These are phyloP conservation scores for Cladosporium sp. DNA, from an alignment of 2,329 filamentous ascomycete species.

Conservation along the genomic window DNA sequence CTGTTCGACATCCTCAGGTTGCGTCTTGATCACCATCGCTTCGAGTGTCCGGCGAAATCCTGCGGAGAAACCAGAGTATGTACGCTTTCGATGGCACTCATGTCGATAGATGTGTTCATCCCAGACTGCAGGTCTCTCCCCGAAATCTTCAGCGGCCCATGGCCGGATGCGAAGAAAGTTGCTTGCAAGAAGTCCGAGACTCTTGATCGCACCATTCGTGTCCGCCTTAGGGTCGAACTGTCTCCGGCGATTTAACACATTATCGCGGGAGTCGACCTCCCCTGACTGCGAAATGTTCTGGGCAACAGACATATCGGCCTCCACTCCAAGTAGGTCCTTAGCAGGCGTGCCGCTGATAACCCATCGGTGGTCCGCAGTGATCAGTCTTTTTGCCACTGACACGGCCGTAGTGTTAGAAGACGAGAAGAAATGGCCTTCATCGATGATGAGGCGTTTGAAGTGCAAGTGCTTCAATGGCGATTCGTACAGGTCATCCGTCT, in stretches of 20 bases:
- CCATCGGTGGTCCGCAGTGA: slow-evolving; percentile 72
- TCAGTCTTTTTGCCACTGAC: slow-evolving; percentile 54
- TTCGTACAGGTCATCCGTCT: slow-evolving; percentile 46
- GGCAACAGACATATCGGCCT: slow-evolving; percentile 11
- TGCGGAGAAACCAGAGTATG: slow-evolving; percentile 55
- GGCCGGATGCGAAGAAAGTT: slow-evolving; percentile 76
- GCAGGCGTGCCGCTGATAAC: slow-evolving; percentile 89
- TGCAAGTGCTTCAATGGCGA: slow-evolving; percentile 70
- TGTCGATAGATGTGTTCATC: slow-evolving; percentile 64
- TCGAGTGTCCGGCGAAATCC: slow-evolving; percentile 71
- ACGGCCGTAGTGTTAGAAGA: slow-evolving; percentile 63
- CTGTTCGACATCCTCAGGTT: slow-evolving; percentile 65
- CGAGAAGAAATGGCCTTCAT: slow-evolving; percentile 86
- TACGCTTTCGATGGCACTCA: slow-evolving; percentile 51
- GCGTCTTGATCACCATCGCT: slow-evolving; percentile 78
- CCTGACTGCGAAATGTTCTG: neutral
- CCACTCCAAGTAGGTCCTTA: slow-evolving; percentile 72
- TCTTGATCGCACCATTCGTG: slow-evolving; percentile 53
- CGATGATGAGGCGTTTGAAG: slow-evolving; percentile 86
- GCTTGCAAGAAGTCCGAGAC: slow-evolving; percentile 62
- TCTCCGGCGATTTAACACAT: slow-evolving; percentile 42
- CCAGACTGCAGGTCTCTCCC: slow-evolving; percentile 68
- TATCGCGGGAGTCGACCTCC: slow-evolving; percentile 17
- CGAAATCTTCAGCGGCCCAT: slow-evolving; percentile 67
- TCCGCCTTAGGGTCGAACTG: slow-evolving; percentile 43